phyloP scores from a whole-genome alignment of 768 basidiomycete species.

The Scleroderma citrinum region DNA sequence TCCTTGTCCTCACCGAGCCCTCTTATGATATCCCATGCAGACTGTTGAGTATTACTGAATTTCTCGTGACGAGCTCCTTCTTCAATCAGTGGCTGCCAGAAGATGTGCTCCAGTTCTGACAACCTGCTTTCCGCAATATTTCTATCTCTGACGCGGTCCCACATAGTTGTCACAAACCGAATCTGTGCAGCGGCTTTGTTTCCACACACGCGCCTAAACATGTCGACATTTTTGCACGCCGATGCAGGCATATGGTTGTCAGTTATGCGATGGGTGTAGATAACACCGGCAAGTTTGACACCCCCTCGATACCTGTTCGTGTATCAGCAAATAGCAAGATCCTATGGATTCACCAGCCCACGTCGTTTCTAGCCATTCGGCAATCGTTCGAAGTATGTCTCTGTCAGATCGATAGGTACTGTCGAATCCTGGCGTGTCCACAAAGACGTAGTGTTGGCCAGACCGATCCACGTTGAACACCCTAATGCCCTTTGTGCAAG shows the following conservation, averaged over 20 bases:
- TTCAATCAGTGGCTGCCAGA: background rate
- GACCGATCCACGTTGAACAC: background rate
- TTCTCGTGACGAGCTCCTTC: background rate
- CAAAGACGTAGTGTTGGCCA: conserved; percentile 9
- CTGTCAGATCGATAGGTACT: conserved; percentile 18
- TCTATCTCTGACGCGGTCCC: background rate
- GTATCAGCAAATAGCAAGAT: background rate
- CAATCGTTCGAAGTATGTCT: conserved; percentile 20
- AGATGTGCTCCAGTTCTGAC: background rate
- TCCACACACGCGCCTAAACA: background rate
- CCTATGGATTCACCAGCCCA: conserved; percentile 23
- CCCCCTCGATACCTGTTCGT: conserved; percentile 18
- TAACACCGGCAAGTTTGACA: conserved; percentile 25
- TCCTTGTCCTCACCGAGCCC: background rate
- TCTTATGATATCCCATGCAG: background rate
- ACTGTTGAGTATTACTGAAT: background rate
- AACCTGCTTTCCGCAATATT: background rate
- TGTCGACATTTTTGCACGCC: background rate
- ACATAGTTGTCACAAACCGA: background rate
- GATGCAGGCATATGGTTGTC: background rate
- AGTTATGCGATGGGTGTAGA: conserved; percentile 26
- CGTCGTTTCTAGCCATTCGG: background rate
- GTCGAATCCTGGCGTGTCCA: conserved; percentile 20
- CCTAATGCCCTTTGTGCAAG: background rate
- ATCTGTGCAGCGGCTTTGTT: background rate